These are phyloP conservation scores for Zygnema cylindricum DNA, from an alignment of 139 green algal genomes.

Conservation along the genomic window DNA sequence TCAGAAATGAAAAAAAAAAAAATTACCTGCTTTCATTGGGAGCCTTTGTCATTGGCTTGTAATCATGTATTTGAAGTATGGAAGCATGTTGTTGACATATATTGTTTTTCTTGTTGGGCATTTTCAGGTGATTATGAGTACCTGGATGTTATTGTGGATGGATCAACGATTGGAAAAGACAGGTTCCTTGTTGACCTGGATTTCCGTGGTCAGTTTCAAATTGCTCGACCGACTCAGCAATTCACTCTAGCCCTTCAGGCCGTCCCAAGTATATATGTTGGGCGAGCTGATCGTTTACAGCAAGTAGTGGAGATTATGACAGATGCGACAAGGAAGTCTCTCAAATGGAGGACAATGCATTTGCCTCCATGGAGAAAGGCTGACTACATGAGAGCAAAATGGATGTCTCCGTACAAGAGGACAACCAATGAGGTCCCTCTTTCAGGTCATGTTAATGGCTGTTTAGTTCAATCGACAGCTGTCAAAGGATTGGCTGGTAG, in stretches of 20 bases:
- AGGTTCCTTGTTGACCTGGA: conserved; percentile 42
- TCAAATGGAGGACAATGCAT: conserved; percentile 32
- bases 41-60: no score
- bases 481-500: background rate
- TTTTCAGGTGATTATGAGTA: conserved; percentile 48
- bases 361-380: conserved; percentile 37
- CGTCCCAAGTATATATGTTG: conserved; percentile 25
- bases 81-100: no score
- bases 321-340: background rate
- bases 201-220: conserved; percentile 46
- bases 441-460: background rate
- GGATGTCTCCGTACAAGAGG: conserved; percentile 42
- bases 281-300: conserved; percentile 10
- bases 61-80: no score
- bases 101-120: no score
- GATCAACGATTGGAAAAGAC: background rate
- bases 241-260: conserved; percentile 9
- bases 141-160: conserved; percentile 18
- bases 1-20: no score
- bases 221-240: conserved; percentile 28
- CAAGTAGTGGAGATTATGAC: conserved; percentile 40
- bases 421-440: conserved; percentile 16
- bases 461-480: background rate
- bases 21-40: no score
- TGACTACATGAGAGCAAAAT: conserved; percentile 50